Evolutionary conservation across 2,329 filamentous ascomycete species (phyloP).

Genomic region (Fusarium nodosum): DNA sequence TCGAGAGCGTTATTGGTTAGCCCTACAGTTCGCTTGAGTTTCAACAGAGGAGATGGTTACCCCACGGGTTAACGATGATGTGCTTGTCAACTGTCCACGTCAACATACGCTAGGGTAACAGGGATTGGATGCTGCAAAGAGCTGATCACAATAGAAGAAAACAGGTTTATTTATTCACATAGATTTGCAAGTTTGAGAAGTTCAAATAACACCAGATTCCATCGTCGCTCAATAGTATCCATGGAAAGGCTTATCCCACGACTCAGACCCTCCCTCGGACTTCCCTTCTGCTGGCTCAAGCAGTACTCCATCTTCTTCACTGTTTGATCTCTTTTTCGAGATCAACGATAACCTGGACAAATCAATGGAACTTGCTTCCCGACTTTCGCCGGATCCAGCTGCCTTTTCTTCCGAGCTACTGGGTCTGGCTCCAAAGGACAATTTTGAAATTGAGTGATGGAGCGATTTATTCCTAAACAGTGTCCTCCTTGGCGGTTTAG

Average conservation of each 20-base stretch:
- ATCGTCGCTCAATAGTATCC: no score
- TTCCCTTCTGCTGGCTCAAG: not conserved
- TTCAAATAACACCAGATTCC: no score
- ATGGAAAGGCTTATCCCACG: no score
- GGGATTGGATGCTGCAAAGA: not conserved
- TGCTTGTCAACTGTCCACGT: not conserved
- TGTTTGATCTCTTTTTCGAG: not conserved
- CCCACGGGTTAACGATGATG: not conserved
- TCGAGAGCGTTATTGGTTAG: conserved; percentile 27
- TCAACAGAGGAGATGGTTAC: not conserved
- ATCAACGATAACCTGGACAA: not conserved
- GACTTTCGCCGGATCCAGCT: not conserved
- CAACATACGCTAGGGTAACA: not conserved
- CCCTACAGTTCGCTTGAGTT: conserved; percentile 39
- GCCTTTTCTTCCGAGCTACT: not conserved
- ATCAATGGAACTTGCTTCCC: not conserved
- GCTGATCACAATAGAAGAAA: not conserved
- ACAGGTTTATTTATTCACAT: not conserved
- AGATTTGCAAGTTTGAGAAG: no score
- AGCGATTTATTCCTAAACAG: not conserved
- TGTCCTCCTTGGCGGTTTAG: not conserved
- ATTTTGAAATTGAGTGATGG: not conserved
- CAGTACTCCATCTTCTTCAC: not conserved
- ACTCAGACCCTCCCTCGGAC: not conserved
- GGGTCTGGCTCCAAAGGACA: not conserved